A percentile compares a stretch with the other conserved stretches of the same genome.
Conservation (phyloP, 306 rosid species). For the Sophora flavescens region DNA sequence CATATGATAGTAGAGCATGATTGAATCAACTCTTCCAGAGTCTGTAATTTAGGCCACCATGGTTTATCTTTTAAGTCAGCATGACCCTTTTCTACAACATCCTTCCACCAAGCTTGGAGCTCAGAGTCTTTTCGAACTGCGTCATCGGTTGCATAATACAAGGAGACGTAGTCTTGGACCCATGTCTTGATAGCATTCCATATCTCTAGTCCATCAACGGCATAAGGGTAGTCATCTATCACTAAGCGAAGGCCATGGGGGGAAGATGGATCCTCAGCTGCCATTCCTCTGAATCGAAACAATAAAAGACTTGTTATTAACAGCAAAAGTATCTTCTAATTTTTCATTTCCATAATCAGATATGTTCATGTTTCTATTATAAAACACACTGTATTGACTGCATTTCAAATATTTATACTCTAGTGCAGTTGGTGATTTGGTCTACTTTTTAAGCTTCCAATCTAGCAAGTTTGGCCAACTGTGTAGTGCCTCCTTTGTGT, state of each 20-base stretch:
- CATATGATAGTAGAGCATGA: slow-evolving; percentile 60
- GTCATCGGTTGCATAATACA: slow-evolving; percentile 51
- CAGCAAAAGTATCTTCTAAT: neutral
- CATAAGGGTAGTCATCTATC: slow-evolving; percentile 68
- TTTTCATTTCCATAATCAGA: neutral
- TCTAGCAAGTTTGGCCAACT: no score
- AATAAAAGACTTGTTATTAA: neutral
- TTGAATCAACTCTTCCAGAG: slow-evolving; percentile 47
- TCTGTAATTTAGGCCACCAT: slow-evolving; percentile 68
- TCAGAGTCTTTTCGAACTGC: slow-evolving; percentile 52
- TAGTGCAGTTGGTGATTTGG: no score
- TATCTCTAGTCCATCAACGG: slow-evolving; percentile 64
- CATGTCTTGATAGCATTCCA: slow-evolving; percentile 67
- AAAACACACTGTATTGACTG: neutral
- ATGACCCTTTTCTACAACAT: slow-evolving; percentile 57
- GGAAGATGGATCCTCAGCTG: slow-evolving; percentile 52
- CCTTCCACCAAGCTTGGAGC: slow-evolving; percentile 79
- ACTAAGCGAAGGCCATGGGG: slow-evolving; percentile 59
- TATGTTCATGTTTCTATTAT: neutral
- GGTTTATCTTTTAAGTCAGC: slow-evolving; percentile 59
- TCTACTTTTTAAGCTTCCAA: no score
- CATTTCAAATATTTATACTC: no score
- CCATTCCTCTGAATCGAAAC: slow-evolving; percentile 62
- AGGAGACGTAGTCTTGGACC: slow-evolving; percentile 60
- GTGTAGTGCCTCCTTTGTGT: no score